These are phyloP conservation scores for Corchorus capsularis DNA, from an alignment of 345 rosid species.

Conservation along the genomic window DNA sequence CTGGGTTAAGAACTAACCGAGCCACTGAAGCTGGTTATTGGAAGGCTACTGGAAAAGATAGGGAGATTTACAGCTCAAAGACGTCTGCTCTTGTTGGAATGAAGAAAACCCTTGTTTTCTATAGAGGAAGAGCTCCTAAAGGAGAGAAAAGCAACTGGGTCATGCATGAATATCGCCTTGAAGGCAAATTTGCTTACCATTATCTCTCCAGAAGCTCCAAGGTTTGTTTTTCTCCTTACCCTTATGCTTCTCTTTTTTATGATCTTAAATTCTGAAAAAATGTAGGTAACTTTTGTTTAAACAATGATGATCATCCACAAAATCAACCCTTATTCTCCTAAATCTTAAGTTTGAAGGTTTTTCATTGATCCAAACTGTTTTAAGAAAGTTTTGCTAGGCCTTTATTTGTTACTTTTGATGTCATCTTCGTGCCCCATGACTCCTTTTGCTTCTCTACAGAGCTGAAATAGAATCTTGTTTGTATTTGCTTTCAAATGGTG, in stretches of 20 bases:
- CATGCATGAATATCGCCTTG: constrained; percentile 97
- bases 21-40: constrained; percentile 98
- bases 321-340: neutral
- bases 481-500: no score
- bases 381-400: neutral
- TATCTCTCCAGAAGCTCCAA: constrained; percentile 71
- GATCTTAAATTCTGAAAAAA: neutral
- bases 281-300: neutral
- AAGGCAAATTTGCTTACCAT: constrained; percentile 87
- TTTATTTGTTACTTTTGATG: neutral
- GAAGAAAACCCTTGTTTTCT: constrained; percentile 93
- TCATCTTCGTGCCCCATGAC: neutral
- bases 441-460: neutral
- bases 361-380: no score
- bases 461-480: neutral
- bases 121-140: constrained; percentile 90
- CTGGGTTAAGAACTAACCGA: constrained; percentile 90
- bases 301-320: neutral
- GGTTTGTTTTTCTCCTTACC: constrained; percentile 35
- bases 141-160: constrained; percentile 96
- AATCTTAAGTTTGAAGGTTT: neutral
- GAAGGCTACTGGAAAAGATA: constrained; percentile 96
- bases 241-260: neutral
- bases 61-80: constrained; percentile 88
- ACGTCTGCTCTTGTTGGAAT: constrained; percentile 81